These are phyloP conservation scores for Fomes fomentarius DNA, from an alignment of 1,284 basidiomycete species.

Conservation along the genomic window DNA sequence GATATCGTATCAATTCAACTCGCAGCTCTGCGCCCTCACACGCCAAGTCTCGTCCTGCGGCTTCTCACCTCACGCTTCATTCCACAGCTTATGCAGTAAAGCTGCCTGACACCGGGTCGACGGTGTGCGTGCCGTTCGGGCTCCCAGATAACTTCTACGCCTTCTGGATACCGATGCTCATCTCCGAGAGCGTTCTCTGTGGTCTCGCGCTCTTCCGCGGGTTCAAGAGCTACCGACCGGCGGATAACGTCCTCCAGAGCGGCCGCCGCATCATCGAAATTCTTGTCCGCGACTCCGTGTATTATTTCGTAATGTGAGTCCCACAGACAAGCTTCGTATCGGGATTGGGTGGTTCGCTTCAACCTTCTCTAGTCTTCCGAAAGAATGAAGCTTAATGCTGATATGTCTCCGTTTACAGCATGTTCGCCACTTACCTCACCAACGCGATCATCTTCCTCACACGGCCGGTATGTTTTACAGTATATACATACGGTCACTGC, in stretches of 20 bases:
- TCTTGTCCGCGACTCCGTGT: slow-evolving; percentile 56
- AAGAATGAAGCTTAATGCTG: neutral
- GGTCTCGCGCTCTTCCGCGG: slow-evolving; percentile 51
- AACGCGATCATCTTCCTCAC: slow-evolving; percentile 54
- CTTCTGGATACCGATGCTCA: slow-evolving; percentile 63
- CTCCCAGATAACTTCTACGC: slow-evolving; percentile 48
- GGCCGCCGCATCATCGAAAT: slow-evolving; percentile 50
- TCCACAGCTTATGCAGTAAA: slow-evolving; percentile 18
- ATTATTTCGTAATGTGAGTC: slow-evolving; percentile 57
- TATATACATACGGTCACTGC: neutral
- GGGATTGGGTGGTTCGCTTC: too few species aligned
- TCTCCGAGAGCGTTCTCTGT: slow-evolving; percentile 55
- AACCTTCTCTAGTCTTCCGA: neutral
- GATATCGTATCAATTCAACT: neutral
- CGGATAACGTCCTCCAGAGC: slow-evolving; percentile 39
- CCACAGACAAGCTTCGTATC: too few species aligned
- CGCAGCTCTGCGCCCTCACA: too few species aligned
- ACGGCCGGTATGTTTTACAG: slow-evolving; percentile 42
- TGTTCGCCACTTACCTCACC: slow-evolving; percentile 56
- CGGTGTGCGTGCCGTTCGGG: slow-evolving; percentile 45
- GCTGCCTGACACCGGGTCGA: slow-evolving; percentile 29
- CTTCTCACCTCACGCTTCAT: neutral
- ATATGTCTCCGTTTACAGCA: slow-evolving; percentile 34
- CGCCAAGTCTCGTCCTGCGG: too few species aligned
- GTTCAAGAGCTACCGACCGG: slow-evolving; percentile 42